Conservation (phyloP, 768 basidiomycete species). For the Multifurca ochricompacta region DNA sequence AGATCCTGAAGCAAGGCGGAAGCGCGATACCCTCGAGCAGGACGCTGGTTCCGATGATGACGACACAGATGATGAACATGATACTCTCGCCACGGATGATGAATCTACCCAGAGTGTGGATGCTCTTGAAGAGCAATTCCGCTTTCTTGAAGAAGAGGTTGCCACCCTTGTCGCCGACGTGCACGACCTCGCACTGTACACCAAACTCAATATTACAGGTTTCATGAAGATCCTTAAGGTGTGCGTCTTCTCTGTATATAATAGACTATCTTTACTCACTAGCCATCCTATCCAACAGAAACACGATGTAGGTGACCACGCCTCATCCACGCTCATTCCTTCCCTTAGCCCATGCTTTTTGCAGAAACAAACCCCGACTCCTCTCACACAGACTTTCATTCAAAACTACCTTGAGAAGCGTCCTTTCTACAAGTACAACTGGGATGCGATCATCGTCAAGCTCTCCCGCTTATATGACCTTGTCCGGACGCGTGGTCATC, state of each 20-base stretch:
- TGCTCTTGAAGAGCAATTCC: conserved; percentile 80
- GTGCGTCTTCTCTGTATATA: conserved; percentile 14
- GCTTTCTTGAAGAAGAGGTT: conserved; percentile 85
- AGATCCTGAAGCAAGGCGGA: conserved; percentile 17
- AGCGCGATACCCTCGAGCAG: conserved; percentile 42
- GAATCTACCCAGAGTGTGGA: conserved; percentile 52
- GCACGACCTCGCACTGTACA: conserved; percentile 85
- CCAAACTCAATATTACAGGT: conserved; percentile 96
- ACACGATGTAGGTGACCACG: conserved; percentile 64
- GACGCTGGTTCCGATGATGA: conserved; percentile 69
- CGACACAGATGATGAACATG: conserved; percentile 40
- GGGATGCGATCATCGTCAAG: conserved; percentile 94
- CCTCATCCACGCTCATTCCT: background rate
- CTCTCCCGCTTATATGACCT: conserved; percentile 92
- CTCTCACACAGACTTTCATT: conserved; percentile 81
- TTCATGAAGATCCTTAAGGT: conserved; percentile 98
- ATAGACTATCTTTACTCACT: background rate
- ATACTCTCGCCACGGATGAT: conserved; percentile 30
- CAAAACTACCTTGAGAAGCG: conserved; percentile 89
- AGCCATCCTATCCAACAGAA: conserved; percentile 43
- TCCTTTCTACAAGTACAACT: conserved; percentile 95
- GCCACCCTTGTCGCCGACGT: conserved; percentile 91
- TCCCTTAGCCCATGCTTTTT: background rate
- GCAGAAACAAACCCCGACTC: conserved; percentile 86
- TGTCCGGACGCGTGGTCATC: conserved; percentile 91